Evolutionary conservation across 306 rosid species (phyloP).

Genomic region (Cicer judaicum): DNA sequence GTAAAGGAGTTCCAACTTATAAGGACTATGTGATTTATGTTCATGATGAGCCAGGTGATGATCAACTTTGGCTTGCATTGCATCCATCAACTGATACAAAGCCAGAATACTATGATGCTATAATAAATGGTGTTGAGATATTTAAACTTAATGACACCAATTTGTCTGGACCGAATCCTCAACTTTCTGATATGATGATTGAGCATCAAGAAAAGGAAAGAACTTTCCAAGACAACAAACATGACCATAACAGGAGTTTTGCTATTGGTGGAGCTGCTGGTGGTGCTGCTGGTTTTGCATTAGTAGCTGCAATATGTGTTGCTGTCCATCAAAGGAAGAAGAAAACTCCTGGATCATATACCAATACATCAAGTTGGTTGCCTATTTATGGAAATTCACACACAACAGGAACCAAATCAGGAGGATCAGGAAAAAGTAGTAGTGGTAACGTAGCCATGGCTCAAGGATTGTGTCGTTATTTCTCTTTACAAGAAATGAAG

Average conservation of each 20-base stretch:
- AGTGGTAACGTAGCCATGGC: slow-evolving; percentile 50
- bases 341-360: slow-evolving; percentile 38
- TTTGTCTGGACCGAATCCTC: slow-evolving; percentile 63
- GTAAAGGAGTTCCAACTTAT: slow-evolving; percentile 45
- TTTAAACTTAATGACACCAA: slow-evolving; percentile 56
- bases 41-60: slow-evolving; percentile 14
- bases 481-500: slow-evolving; percentile 56
- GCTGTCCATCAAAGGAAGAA: slow-evolving; percentile 40
- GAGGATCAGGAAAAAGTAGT: slow-evolving; percentile 52
- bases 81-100: slow-evolving; percentile 39
- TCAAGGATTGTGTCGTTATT: slow-evolving; percentile 58
- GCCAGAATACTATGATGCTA: slow-evolving; percentile 53
- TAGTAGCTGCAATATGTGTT: slow-evolving; percentile 51
- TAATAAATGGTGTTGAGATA: slow-evolving; percentile 59
- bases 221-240: background rate
- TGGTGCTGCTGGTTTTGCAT: slow-evolving; percentile 54
- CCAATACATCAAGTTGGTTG: slow-evolving; percentile 55
- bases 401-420: slow-evolving; percentile 38
- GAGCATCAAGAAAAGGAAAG: slow-evolving; percentile 25
- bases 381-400: slow-evolving; percentile 50
- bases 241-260: background rate
- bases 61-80: slow-evolving; percentile 54
- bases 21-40: slow-evolving; percentile 50
- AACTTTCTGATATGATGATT: slow-evolving; percentile 49
- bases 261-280: slow-evolving; percentile 56